Base-by-base conservation (phyloP, 306 rosid genomes). In the Fagus sylvatica region DNA sequence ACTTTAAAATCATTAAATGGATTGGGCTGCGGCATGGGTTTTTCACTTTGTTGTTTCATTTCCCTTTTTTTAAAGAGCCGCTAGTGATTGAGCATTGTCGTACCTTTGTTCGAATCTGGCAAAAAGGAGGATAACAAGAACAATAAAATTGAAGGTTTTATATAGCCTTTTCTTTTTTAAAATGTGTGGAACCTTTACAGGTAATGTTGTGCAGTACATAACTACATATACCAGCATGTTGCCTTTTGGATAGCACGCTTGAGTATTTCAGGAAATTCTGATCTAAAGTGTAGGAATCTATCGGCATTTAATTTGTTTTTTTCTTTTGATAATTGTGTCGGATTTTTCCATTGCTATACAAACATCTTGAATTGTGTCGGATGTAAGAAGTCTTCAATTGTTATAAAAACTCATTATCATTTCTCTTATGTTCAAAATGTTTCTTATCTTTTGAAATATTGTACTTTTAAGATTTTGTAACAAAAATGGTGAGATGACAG, bases 151-250 rank as follows among this genome's bases (percentile, higher is more conserved):
- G 30, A 40, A 66, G 30, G 51, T 3, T 66, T 17, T 34, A n/a
- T 13, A 39, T 65, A 28, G 71, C 48, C 9, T 65, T 37, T 65
- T 7, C 28, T 65, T 62, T 54, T 2, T 3, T 7, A 16, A 39
- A 65, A 39, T 37, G 33, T 12, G 49, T 16, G 15, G 3, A 40
- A n/a, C 30, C 71, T 66, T 66, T 66, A 66, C 71, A 66, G 71
- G 71, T 66, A 37, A 66, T 37, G 41, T 46, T 66, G 15, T 8
- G 49, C 71, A 17, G 71, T 66, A 66, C 37, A 66, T 66, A 66
- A 17, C 49, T 66, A 66, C 37, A 66, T 66, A 66, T 7, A 39
- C 30, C 5, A 8, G 49, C 32, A 66, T n/a, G 13, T 66, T 65
- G 28, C 49, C 71, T 65, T 65, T 65, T 37, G 3, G 49, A 39